phyloP scores from a whole-genome alignment of 2,329 filamentous ascomycete species.

The Oidium heveae region DNA sequence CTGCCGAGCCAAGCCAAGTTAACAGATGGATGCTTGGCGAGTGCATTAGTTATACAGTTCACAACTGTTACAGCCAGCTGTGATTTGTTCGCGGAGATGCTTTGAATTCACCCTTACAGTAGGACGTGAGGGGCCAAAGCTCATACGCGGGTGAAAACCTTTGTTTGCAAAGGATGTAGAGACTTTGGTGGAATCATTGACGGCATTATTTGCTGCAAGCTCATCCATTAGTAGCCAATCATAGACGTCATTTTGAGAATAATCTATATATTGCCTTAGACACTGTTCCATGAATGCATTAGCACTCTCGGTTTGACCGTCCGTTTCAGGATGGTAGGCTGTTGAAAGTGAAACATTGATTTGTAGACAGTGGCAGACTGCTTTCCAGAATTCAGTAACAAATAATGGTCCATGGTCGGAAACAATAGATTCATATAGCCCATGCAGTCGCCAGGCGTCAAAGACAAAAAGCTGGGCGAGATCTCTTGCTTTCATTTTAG shows the following conservation, averaged over 20 bases:
- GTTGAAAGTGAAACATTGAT: slow-evolving; percentile 1
- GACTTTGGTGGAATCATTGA: slow-evolving; percentile 2
- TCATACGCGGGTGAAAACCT: slow-evolving; percentile 2
- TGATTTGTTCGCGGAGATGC: background rate
- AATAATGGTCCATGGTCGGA: slow-evolving; percentile 4
- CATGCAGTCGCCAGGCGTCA: slow-evolving; percentile 1
- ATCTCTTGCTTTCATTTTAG: background rate
- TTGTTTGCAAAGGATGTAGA: slow-evolving; percentile 4
- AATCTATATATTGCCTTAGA: slow-evolving; percentile 3
- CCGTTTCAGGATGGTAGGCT: background rate
- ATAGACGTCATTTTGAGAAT: slow-evolving; percentile 4
- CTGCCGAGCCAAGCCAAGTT: too few relatives aligned
- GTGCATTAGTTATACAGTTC: background rate
- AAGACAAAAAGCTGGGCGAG: slow-evolving; percentile 1
- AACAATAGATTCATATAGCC: slow-evolving; percentile 1
- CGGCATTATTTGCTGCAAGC: slow-evolving; percentile 4
- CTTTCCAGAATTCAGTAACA: slow-evolving; percentile 5
- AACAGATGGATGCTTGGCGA: too few relatives aligned
- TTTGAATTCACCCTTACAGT: background rate
- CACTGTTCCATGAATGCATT: slow-evolving; percentile 5
- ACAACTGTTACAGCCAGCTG: too few relatives aligned
- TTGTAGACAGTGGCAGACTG: slow-evolving; percentile 1
- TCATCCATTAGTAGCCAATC: slow-evolving; percentile 4
- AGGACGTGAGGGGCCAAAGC: background rate
- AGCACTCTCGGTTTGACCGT: slow-evolving; percentile 2